Percentiles rank a stretch among this genome's conserved stretches.
These are phyloP conservation scores for Paecilomyces formosus DNA, from an alignment of 2,329 filamentous ascomycete species.

Conservation along the genomic window DNA sequence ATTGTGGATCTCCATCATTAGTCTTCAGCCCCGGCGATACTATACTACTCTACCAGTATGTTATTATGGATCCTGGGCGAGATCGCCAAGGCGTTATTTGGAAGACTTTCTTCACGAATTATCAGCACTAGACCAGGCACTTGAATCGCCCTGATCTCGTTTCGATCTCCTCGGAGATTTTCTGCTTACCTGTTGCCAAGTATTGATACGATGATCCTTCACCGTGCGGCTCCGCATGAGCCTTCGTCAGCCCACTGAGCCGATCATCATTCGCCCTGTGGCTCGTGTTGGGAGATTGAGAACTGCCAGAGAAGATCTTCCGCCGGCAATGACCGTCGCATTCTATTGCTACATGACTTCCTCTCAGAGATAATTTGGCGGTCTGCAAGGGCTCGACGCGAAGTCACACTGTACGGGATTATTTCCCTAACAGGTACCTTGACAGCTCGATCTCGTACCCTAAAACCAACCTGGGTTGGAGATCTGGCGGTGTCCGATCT, in stretches of 20 bases:
- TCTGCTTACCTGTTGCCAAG: neutral
- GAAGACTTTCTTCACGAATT: neutral
- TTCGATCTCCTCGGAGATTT: neutral
- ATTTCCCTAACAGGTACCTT: neutral
- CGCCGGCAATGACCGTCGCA: too few relatives aligned
- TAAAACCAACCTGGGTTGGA: neutral
- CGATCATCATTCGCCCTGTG: neutral
- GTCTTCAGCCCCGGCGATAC: neutral
- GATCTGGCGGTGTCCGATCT: neutral
- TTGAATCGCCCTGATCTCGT: neutral
- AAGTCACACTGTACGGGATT: neutral
- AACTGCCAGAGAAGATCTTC: neutral
- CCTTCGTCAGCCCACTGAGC: neutral
- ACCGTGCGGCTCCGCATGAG: neutral
- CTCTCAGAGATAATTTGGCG: neutral
- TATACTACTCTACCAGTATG: too few relatives aligned
- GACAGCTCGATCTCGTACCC: neutral
- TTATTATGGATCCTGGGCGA: neutral
- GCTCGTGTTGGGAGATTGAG: neutral
- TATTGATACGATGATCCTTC: neutral
- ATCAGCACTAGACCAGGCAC: neutral
- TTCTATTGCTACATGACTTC: neutral
- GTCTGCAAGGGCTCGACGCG: neutral
- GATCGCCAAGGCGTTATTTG: neutral
- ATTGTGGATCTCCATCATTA: neutral